Evolutionary conservation across 2,329 filamentous ascomycete genomes (phyloP), one percentile per base, ranked within the genome.

Genomic region (Dactylellina leptospora): DNA sequence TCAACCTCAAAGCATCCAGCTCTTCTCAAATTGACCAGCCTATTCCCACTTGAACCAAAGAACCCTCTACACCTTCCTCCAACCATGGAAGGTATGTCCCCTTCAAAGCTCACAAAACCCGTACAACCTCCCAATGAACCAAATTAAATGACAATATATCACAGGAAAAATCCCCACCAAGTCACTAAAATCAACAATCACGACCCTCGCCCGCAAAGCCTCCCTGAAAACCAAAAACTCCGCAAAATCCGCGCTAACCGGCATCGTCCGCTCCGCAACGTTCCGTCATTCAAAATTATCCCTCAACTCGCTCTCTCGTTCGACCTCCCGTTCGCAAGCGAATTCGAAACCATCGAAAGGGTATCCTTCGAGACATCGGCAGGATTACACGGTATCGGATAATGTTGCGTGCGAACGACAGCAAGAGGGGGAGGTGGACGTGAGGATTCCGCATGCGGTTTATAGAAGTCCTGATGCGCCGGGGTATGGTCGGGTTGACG

Each of bases 391-490:
- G n/a, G n/a, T n/a, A n/a, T n/a, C n/a, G n/a, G 11, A 40, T 16
- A 16, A 4, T n/a, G 4, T 40, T 11, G 13, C 13, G 4, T n/a
- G n/a, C n/a, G n/a, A n/a, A n/a, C n/a, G n/a, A n/a, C n/a, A n/a
- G n/a, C n/a, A n/a, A n/a, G n/a, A n/a, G n/a, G n/a, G n/a, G n/a
- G n/a, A n/a, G n/a, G n/a, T n/a, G n/a, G n/a, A n/a, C n/a, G n/a
- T n/a, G n/a, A 20, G 50, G 20, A n/a, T 56, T n/a, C 50, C 50
- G 3, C 44, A 63, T 25, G 18, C 44, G 2, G 48, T 63, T 2
- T 63, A 63, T 20, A 10, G 25, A 10, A 64, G 50, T n/a, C 50
- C 50, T 1, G 60, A 56, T n/a, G 50, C 50, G 1, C 50, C 40
- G 47, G 16, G 22, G 28, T 18, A 55, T 2, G 42, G 40, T 27